Base-by-base conservation (phyloP, 108 stramenopile species). In the Cylindrotheca closterium region DNA sequence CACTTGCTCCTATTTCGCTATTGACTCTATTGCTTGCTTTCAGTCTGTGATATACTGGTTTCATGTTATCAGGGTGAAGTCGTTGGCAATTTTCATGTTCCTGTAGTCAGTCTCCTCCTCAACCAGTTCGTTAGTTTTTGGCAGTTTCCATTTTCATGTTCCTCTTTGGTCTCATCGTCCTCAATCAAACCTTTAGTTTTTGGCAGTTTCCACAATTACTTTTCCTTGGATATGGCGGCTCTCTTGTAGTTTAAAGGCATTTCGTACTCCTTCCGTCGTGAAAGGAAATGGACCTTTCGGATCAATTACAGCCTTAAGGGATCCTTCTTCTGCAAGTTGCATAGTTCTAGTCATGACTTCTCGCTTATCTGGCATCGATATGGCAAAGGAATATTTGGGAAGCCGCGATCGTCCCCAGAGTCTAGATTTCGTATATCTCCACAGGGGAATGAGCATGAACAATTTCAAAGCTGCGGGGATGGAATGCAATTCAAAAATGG, bases 201-300 rank as follows among this genome's bases (percentile, higher is more conserved):
- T n/a, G n/a, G n/a, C n/a, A n/a, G n/a, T n/a, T 28, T 71, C 31
- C 21, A 87, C 51, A 26, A 92, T 82, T 0, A 86, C 75, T 42
- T 89, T 89, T 19, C 91, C 91, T 50, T 88, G 70, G 0, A 73
- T 78, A 61, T 81, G 77, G 25, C 80, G 84, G 54, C 68, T 79
- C 42, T 75, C 59, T 63, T 78, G 78, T 0, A 79, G 19, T 3
- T 59, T 27, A 49, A 90, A 90, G 8, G 83, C 91, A 19, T 58
- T 57, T 49, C 82, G 70, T 2, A 90, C 87, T 2, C 83, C 88
- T 19, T 88, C 83, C 33, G 66, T 77, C 1, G 82, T 81, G 52
- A 92, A 86, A 0, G 82, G 57, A 54, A 83, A 84, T 37, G 87
- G 86, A 3, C 85, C 87, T 46, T 53, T 22, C n/a, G 76, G 64